Base-by-base conservation (phyloP, 192 early-diverging fungal species). In the Kappamyces sp. region DNA sequence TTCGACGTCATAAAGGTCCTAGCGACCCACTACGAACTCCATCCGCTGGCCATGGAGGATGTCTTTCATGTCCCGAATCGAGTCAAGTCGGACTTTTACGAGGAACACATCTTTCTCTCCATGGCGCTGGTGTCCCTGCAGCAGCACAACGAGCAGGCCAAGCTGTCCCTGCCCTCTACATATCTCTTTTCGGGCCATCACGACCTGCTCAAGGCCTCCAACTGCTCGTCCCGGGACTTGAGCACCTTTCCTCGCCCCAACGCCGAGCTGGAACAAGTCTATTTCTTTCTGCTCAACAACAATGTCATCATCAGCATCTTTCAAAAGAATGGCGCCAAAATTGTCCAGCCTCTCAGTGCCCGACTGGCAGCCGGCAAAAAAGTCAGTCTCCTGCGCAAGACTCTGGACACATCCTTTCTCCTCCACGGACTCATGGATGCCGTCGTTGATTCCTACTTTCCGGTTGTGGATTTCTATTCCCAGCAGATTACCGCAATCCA, bases 11-110 rank as follows among this genome's bases (percentile, higher is more conserved):
- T 61, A 7, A 61, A 62, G 23, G 38, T 32, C 32, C 7, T 61
- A 23, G 60, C 44, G 6, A 6, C 5, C 4, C 13, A 40, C 15
- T 61, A 61, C 34, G 47, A 36, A 6, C 12, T 72, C 5, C 70
- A 72, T 47, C 70, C 70, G 55, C 42, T 72, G 39, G 66, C 70
- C 15, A 49, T 72, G 23, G 71, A 72, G 44, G 71, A 72, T 48
- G 44, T 67, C 34, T 72, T 68, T 32, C 66, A 72, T 49, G 35
- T 68, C 31, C 62, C 68, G 15, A 67, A 70, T 46, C 33, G 69
- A 4, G 54, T 71, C 47, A 72, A 72, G 44, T 38, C 53, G 1
- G 70, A 72, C 59, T 70, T 53, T 51, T 72, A 70, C 38, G 70
- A 72, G 33, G 59, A 65, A 23, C 70, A 72, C 42, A 55, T 72